Percentiles rank a stretch among this genome's conserved stretches.
Evolutionary conservation across 2,329 filamentous ascomycete species (phyloP).

Genomic region (Hymenoscyphus scutula): DNA sequence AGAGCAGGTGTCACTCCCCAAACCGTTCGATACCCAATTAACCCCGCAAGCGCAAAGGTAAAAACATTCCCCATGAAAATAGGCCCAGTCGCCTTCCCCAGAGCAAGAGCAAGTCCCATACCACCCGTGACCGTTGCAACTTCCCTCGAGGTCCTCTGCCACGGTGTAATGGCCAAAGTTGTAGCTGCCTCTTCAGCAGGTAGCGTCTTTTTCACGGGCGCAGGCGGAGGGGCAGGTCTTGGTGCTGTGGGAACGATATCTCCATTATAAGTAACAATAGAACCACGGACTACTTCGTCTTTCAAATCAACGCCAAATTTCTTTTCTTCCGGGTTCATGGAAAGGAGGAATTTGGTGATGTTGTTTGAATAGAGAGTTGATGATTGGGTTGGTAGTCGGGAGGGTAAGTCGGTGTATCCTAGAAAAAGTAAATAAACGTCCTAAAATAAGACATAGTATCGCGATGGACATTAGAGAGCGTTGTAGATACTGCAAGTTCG

Average conservation of each 20-base stretch:
- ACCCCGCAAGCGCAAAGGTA: slow-evolving; percentile 76
- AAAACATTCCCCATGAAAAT: slow-evolving; percentile 87
- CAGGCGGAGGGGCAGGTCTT: slow-evolving; percentile 59
- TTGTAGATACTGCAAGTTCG: no score
- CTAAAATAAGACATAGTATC: background rate
- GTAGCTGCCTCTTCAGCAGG: slow-evolving; percentile 52
- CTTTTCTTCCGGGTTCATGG: slow-evolving; percentile 74
- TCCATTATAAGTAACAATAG: slow-evolving; percentile 78
- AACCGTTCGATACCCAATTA: slow-evolving; percentile 85
- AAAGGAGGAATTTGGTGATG: slow-evolving; percentile 83
- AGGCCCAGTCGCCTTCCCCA: slow-evolving; percentile 79
- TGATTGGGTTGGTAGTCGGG: slow-evolving; percentile 81
- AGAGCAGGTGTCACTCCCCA: slow-evolving; percentile 84
- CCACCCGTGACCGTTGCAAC: slow-evolving; percentile 72
- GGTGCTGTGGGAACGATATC: slow-evolving; percentile 73
- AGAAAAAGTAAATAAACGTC: slow-evolving; percentile 4
- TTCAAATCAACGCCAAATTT: slow-evolving; percentile 76
- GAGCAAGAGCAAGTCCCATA: slow-evolving; percentile 70
- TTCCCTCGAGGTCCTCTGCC: slow-evolving; percentile 75
- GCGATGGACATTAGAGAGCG: no score
- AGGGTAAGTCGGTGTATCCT: slow-evolving; percentile 85
- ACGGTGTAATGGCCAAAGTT: slow-evolving; percentile 70
- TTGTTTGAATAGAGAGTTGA: slow-evolving; percentile 93
- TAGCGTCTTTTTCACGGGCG: slow-evolving; percentile 48
- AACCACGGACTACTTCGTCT: slow-evolving; percentile 82